Evolutionary conservation across 768 basidiomycete genomes (phyloP).

Genomic region (Phaeotremella fagi): DNA sequence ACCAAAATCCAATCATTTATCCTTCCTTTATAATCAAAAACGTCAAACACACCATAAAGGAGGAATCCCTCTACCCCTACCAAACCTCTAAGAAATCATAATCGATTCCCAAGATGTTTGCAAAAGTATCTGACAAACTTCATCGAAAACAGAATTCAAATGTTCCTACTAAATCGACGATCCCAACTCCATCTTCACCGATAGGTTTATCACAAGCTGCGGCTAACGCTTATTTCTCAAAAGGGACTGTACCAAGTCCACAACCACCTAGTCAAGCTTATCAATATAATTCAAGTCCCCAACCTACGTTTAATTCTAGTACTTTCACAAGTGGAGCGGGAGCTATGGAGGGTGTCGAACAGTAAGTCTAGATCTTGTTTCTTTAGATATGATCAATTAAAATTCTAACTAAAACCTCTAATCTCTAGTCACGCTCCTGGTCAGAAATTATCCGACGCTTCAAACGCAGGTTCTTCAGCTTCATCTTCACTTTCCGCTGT

Average conservation of each 20-base stretch:
- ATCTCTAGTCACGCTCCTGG: neutral
- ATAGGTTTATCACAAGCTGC: neutral
- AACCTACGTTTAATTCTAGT: neutral
- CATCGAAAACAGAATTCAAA: conserved; percentile 35
- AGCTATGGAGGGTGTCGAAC: conserved; percentile 27
- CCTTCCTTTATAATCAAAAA: no score
- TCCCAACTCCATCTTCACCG: neutral
- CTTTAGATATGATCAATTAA: no score
- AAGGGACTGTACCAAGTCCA: neutral
- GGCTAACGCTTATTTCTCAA: neutral
- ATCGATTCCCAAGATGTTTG: conserved; percentile 27
- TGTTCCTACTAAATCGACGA: conserved; percentile 7
- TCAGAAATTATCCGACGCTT: conserved; percentile 4
- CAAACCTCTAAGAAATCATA: neutral
- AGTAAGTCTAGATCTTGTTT: no score
- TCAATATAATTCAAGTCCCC: conserved; percentile 4
- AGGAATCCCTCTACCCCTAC: no score
- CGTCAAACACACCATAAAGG: no score
- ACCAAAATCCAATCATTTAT: no score
- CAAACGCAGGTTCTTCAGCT: conserved; percentile 26
- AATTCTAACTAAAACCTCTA: neutral
- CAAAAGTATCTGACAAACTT: conserved; percentile 41
- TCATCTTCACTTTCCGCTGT: conserved; percentile 26
- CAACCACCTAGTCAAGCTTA: neutral
- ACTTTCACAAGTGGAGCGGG: conserved; percentile 2